These are phyloP conservation scores for Sclerotinia glacialis DNA, from an alignment of 2,329 filamentous ascomycete genomes.

Conservation along the genomic window DNA sequence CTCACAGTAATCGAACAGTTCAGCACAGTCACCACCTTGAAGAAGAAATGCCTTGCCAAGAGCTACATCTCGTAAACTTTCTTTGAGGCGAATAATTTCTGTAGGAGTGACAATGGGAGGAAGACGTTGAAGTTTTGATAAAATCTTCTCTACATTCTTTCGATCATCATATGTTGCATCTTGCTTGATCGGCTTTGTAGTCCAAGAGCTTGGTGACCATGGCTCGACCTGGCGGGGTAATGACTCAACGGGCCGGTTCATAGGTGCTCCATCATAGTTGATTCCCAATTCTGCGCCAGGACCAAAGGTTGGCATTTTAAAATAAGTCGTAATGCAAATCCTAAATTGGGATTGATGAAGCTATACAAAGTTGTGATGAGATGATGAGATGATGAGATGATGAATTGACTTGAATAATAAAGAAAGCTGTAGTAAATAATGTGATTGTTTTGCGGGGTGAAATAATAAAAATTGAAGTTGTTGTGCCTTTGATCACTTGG, in stretches of 20 bases:
- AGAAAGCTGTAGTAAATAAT: neutral
- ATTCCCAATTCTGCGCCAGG: neutral
- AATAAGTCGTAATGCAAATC: neutral
- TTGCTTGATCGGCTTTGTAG: slow-evolving; percentile 76
- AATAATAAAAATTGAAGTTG: neutral
- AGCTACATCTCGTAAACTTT: slow-evolving; percentile 79
- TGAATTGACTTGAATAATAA: neutral
- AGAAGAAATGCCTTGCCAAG: slow-evolving; percentile 88
- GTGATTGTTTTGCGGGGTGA: neutral
- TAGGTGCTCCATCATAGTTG: slow-evolving; percentile 1
- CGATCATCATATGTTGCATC: slow-evolving; percentile 66
- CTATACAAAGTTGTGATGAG: neutral
- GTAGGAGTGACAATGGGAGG: slow-evolving; percentile 76
- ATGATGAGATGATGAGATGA: neutral
- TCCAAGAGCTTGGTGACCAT: slow-evolving; percentile 69
- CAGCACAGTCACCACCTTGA: slow-evolving; percentile 95
- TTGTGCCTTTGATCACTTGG: neutral
- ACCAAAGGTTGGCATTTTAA: slow-evolving; percentile 10
- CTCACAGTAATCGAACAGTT: slow-evolving; percentile 95
- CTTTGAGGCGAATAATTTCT: slow-evolving; percentile 78
- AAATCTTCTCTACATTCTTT: slow-evolving; percentile 56
- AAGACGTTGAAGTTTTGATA: slow-evolving; percentile 63
- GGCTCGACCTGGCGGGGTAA: slow-evolving; percentile 13
- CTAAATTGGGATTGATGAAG: neutral
- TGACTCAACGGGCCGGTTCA: neutral